Evolutionary conservation across 148 eudicot genomes (phyloP).

Genomic region (Rhododendron ovatum): DNA sequence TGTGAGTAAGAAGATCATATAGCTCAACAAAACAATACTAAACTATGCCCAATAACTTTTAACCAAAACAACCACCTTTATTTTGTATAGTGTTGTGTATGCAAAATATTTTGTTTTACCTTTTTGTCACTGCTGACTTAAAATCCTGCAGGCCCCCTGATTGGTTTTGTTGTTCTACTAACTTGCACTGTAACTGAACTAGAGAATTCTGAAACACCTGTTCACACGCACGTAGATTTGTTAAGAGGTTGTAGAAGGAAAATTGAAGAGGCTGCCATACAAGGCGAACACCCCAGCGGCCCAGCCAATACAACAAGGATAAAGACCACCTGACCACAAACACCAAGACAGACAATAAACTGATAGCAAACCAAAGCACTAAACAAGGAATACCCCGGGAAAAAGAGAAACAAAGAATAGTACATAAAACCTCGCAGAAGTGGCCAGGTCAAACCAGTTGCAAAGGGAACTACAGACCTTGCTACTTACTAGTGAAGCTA

Average conservation of each 20-base stretch:
- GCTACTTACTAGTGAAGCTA: neutral
- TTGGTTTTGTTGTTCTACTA: neutral
- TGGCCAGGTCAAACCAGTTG: neutral
- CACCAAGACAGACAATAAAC: neutral
- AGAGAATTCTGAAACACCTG: neutral
- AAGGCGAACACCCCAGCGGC: neutral
- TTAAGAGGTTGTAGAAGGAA: neutral
- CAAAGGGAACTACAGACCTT: neutral
- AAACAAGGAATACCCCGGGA: neutral
- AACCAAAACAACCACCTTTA: no score
- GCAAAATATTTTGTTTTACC: no score
- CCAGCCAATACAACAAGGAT: neutral
- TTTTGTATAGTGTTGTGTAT: neutral
- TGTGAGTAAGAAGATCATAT: neutral
- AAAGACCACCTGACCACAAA: neutral
- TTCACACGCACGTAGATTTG: neutral
- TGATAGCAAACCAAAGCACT: neutral
- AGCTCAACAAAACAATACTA: no score
- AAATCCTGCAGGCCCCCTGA: neutral
- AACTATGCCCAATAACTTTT: neutral
- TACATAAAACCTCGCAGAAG: neutral
- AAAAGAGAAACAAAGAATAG: neutral
- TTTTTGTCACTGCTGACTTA: no score
- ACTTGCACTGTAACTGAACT: neutral
- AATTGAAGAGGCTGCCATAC: neutral